Evolutionary conservation across 179 eudicot species (phyloP).

Genomic region (Patellifolia procumbens): DNA sequence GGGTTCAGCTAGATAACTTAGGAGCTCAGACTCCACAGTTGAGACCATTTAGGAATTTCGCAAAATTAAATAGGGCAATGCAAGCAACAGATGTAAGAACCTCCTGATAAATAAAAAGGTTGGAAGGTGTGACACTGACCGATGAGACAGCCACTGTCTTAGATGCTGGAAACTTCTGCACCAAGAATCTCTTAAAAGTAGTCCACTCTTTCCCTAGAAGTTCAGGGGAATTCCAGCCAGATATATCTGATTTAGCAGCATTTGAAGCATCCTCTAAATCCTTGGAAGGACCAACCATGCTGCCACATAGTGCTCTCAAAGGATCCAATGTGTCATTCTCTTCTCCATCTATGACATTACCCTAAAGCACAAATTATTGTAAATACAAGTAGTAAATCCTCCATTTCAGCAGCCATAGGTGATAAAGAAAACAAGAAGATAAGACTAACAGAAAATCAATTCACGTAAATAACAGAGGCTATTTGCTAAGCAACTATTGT

Average conservation of each 20-base stretch:
- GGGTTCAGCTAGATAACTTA: not conserved
- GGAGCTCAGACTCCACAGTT: not conserved
- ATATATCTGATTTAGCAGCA: slow-evolving; percentile 20
- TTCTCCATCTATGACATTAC: slow-evolving; percentile 29
- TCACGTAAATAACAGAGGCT: not conserved
- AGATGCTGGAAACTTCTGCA: slow-evolving; percentile 63
- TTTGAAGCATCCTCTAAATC: slow-evolving; percentile 26
- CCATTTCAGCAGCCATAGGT: not conserved
- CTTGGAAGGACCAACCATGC: slow-evolving; percentile 22
- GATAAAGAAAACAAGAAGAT: not conserved
- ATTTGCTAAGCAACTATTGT: not conserved
- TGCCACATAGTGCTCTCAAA: slow-evolving; percentile 37
- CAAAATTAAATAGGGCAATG: not conserved
- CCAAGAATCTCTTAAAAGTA: slow-evolving; percentile 55
- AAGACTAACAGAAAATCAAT: slow-evolving; percentile 19
- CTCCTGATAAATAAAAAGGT: not conserved
- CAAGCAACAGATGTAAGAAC: slow-evolving; percentile 2
- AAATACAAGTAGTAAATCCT: slow-evolving; percentile 5
- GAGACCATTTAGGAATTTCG: not conserved
- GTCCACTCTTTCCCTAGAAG: slow-evolving; percentile 52
- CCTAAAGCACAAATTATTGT: slow-evolving; percentile 31
- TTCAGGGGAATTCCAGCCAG: slow-evolving; percentile 29
- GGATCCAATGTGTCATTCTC: slow-evolving; percentile 50
- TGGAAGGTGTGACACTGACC: slow-evolving; percentile 33
- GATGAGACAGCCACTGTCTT: slow-evolving; percentile 52